Conservation (phyloP, 1,139 yeast genomes). For the Taiozyma sp. region DNA sequence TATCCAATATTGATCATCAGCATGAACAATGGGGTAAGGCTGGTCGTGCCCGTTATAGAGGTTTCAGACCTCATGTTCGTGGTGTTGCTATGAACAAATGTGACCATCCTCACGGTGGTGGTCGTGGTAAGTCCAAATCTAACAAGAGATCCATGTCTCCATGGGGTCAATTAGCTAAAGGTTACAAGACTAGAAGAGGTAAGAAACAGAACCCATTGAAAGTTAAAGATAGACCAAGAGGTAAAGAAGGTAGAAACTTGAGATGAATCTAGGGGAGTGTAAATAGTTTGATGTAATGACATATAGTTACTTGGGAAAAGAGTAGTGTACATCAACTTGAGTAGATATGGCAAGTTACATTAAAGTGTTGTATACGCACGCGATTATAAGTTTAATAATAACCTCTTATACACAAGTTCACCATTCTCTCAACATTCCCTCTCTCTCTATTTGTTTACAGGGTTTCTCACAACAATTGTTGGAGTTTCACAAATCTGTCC, state of each 20-base stretch:
- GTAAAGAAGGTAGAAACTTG: slow-evolving; percentile 24
- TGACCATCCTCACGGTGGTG: slow-evolving; percentile 99
- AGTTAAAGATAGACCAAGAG: slow-evolving; percentile 82
- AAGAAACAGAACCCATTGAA: slow-evolving; percentile 78
- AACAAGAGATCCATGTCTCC: slow-evolving; percentile 92
- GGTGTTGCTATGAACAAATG: slow-evolving; percentile 98
- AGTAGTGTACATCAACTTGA: no score
- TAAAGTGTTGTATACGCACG: no score
- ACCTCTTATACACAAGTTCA: background rate
- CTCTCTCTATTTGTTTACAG: no score
- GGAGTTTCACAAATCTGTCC: background rate
- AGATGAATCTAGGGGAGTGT: slow-evolving; percentile 1
- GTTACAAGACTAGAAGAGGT: slow-evolving; percentile 92
- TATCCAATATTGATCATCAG: slow-evolving; percentile 93
- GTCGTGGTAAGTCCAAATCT: slow-evolving; percentile 98
- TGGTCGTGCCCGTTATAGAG: slow-evolving; percentile 90
- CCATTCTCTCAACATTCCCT: no score
- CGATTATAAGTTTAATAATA: no score
- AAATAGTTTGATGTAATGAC: background rate
- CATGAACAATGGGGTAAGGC: slow-evolving; percentile 93
- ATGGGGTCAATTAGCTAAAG: slow-evolving; percentile 93
- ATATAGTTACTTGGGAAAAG: no score
- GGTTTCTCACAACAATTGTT: background rate
- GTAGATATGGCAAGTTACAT: no score
- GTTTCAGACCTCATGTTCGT: slow-evolving; percentile 92